phyloP scores from a whole-genome alignment of 495 filamentous ascomycete species.

The Aspergillus sclerotioniger region DNA sequence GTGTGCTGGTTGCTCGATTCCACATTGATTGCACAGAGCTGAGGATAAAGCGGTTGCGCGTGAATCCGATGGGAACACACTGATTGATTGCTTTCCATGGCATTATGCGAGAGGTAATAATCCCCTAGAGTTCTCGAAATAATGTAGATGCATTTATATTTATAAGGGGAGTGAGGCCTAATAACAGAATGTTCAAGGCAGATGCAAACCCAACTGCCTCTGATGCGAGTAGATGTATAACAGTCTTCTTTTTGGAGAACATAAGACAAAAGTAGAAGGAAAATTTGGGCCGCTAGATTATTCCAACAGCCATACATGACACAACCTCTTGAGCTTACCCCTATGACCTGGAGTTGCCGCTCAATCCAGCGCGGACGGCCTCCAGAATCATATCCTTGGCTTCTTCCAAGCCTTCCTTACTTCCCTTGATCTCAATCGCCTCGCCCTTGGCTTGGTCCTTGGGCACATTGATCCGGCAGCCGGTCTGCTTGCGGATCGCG shows the following conservation, averaged over 20 bases:
- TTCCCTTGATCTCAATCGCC: constrained; percentile 84
- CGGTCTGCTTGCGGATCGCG: constrained; percentile 84
- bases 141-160: neutral
- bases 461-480: constrained; percentile 88
- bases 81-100: neutral
- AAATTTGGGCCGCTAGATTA: neutral
- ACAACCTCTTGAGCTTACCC: constrained; percentile 4
- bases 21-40: too few relatives aligned
- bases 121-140: neutral
- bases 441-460: constrained; percentile 72
- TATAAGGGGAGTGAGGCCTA: neutral
- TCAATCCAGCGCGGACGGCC: constrained; percentile 57
- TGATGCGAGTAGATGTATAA: constrained; percentile 7
- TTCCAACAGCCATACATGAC: neutral
- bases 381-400: constrained; percentile 86
- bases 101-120: too few relatives aligned
- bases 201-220: constrained; percentile 1
- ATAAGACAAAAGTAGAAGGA: constrained; percentile 15
- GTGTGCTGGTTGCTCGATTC: too few relatives aligned
- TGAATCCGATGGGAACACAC: too few relatives aligned
- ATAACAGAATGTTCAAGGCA: constrained; percentile 6
- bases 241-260: constrained; percentile 17
- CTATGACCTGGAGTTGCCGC: constrained; percentile 21
- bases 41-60: too few relatives aligned
- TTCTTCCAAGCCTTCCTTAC: constrained; percentile 75